Conservation (phyloP, 176 grass and related monocot species). For the Saccharum spontaneum region DNA sequence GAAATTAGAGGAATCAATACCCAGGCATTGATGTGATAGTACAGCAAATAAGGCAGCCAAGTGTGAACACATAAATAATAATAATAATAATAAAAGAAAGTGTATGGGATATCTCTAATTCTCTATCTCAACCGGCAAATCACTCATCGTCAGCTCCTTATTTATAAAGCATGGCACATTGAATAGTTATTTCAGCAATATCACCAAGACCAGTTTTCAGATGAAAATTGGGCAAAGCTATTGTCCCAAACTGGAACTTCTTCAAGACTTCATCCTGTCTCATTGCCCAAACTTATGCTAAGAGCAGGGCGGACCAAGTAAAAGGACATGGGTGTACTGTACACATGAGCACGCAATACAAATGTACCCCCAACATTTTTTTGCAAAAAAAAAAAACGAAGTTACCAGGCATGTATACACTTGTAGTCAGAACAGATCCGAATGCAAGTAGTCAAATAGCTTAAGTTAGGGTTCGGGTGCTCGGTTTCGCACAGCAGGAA, state of each 20-base stretch:
- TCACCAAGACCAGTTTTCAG: background rate
- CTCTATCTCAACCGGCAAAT: background rate
- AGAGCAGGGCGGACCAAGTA: too few species aligned
- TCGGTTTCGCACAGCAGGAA: background rate
- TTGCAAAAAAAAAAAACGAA: too few species aligned
- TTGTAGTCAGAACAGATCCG: too few species aligned
- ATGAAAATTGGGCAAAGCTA: background rate
- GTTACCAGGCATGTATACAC: too few species aligned
- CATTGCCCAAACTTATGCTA: background rate
- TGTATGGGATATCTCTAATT: background rate
- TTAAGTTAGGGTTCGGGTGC: too few species aligned
- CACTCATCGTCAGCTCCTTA: background rate
- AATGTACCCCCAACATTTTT: too few species aligned
- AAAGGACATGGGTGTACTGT: too few species aligned
- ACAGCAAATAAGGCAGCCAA: background rate
- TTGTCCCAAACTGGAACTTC: background rate
- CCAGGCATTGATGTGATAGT: background rate
- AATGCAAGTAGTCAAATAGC: too few species aligned
- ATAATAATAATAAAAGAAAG: background rate
- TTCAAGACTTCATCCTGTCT: background rate
- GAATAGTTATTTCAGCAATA: constrained; percentile 4
- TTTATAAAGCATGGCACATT: background rate
- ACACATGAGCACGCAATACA: too few species aligned
- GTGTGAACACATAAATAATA: background rate
- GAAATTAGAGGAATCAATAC: background rate